phyloP scores from a whole-genome alignment of 768 basidiomycete species.

The Leccinum ochraceum region DNA sequence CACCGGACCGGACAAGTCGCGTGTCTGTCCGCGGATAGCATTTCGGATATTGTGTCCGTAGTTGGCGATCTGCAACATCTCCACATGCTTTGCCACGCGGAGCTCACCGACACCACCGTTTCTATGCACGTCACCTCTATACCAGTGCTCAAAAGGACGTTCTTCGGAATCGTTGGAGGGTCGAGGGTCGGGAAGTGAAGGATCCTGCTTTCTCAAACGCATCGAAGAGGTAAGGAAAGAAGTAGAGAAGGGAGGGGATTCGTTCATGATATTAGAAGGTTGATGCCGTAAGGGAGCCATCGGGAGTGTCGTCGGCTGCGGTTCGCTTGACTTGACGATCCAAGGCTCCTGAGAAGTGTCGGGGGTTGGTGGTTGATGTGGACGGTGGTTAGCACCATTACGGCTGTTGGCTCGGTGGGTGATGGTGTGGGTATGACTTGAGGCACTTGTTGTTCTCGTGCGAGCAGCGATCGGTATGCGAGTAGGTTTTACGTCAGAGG shows the following conservation, averaged over 20 bases:
- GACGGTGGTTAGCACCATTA: constrained; percentile 30
- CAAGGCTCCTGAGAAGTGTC: constrained; percentile 34
- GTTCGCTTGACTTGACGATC: constrained; percentile 30
- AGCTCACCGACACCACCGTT: constrained; percentile 90
- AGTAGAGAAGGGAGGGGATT: constrained; percentile 61
- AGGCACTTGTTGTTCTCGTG: constrained; percentile 41
- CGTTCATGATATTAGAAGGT: constrained; percentile 56
- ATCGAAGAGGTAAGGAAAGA: constrained; percentile 47
- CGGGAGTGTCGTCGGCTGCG: constrained; percentile 34
- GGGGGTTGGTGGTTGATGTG: constrained; percentile 28
- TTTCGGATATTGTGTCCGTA: constrained; percentile 66
- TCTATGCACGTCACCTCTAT: constrained; percentile 80
- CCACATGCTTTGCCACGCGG: constrained; percentile 68
- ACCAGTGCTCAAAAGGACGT: constrained; percentile 87
- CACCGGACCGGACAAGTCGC: constrained; percentile 25
- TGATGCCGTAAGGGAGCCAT: constrained; percentile 39
- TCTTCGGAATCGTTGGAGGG: constrained; percentile 77
- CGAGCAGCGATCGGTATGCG: constrained; percentile 51
- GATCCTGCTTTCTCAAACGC: constrained; percentile 37
- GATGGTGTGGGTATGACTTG: constrained; percentile 39
- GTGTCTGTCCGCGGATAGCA: constrained; percentile 24
- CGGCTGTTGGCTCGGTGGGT: constrained; percentile 39
- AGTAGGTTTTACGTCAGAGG: constrained; percentile 42
- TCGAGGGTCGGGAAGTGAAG: constrained; percentile 40
- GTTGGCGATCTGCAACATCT: constrained; percentile 88